Conservation (phyloP, 169 alveolate genomes). For the Babesia microti region DNA sequence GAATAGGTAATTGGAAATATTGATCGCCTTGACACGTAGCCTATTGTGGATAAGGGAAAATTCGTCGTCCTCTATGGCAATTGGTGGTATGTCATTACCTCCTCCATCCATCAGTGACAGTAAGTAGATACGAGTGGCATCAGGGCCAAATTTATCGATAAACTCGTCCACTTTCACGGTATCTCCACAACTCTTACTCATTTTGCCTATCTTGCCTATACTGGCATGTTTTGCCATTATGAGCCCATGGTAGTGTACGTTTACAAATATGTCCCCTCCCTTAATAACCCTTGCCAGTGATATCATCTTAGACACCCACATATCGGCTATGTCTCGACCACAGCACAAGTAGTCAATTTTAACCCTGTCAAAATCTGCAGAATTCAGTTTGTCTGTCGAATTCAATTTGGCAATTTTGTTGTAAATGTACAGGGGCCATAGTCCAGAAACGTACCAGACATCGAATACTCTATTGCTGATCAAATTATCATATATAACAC, state of each 20-base stretch:
- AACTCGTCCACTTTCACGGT: conserved; percentile 16
- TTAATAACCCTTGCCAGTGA: conserved; percentile 10
- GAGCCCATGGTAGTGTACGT: conserved; percentile 27
- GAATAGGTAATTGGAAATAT: not conserved
- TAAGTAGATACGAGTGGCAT: too few relatives aligned
- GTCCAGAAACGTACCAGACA: conserved; percentile 40
- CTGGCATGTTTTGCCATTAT: conserved; percentile 18
- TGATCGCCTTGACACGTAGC: not conserved
- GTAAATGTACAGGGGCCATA: conserved; percentile 15
- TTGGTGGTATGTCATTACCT: not conserved
- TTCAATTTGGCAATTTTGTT: not conserved
- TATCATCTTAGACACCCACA: conserved; percentile 42
- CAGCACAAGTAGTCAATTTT: conserved; percentile 23
- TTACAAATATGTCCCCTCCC: conserved; percentile 8
- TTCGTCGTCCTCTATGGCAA: not conserved
- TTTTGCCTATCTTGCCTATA: too few relatives aligned
- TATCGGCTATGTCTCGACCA: conserved; percentile 36
- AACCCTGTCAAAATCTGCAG: conserved; percentile 1
- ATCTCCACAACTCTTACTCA: conserved; percentile 37
- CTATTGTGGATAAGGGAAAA: not conserved
- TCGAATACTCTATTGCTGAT: conserved; percentile 21
- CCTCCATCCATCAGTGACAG: too few relatives aligned
- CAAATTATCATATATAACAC: conserved; percentile 4
- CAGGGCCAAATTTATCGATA: too few relatives aligned
- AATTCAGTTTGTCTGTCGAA: not conserved